Evolutionary conservation across 208 protist genomes (phyloP), one percentile per base, ranked within the genome.

Genomic region (Crithidia mellificae): DNA sequence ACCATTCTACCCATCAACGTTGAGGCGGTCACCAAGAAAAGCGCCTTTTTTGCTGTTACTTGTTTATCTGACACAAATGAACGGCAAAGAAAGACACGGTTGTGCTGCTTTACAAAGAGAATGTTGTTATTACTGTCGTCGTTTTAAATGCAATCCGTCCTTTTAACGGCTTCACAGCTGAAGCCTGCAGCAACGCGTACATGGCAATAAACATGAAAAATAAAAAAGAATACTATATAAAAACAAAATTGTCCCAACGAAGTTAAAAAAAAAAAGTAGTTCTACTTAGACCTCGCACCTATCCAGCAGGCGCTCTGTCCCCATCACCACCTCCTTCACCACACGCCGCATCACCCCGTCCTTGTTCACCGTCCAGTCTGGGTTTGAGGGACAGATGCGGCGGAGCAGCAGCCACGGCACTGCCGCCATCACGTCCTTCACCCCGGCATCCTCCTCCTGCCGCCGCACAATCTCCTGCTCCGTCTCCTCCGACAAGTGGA

Each of bases 351-450:
- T 25, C 46, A 76, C 19, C 6, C 55, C 56, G 15, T 76, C 70
- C 50, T 68, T 65, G 63, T 69, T 51, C 22, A 59, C 39, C 1
- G 63, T 51, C 70, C 62, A 76, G 17, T 76, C 63, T 14, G 63
- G 17, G 12, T 36, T 61, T 14, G 36, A 34, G n/a, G 63, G 70
- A 27, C 70, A 61, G 22, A 69, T 25, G 36, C 62, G 70, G 19
- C 70, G 63, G 27, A 76, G 27, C 54, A 68, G 63, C 39, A 47
- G 63, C 62, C 62, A 76, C 39, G 62, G 62, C 43, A 76, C 54
- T 19, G 56, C 43, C 14, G 57, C 38, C 50, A 56, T 22, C 8
- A 46, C 0, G 25, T 63, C 54, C 2, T 49, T 52, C 29, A 14
- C 36, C 20, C 34, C 38, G n/a, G 41, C 32, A 15, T 11, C 34